Evolutionary conservation across 805 yeast species (phyloP).

Genomic region (Cyberlindnera veronae): DNA sequence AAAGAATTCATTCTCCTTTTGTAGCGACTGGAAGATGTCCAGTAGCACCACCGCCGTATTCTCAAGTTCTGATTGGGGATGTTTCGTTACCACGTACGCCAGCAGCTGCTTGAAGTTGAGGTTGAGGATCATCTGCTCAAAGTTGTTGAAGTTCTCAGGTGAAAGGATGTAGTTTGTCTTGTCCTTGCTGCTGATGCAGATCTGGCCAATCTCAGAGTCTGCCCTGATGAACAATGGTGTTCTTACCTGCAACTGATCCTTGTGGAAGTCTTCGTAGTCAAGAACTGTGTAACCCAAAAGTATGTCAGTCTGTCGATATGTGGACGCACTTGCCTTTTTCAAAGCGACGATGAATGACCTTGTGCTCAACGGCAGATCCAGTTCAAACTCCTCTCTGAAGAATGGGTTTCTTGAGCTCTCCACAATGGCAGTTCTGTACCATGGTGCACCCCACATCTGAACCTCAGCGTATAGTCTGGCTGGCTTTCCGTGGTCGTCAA

Average conservation of each 20-base stretch:
- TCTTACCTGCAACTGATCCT: slow-evolving; percentile 27
- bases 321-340: slow-evolving; percentile 29
- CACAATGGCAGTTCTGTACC: slow-evolving; percentile 75
- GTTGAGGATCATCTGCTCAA: slow-evolving; percentile 58
- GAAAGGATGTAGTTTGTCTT: slow-evolving; percentile 58
- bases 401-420: slow-evolving; percentile 53
- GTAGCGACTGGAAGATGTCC: slow-evolving; percentile 71
- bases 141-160: slow-evolving; percentile 51
- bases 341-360: slow-evolving; percentile 48
- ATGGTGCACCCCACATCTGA: slow-evolving; percentile 64
- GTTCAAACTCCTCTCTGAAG: slow-evolving; percentile 76
- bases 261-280: slow-evolving; percentile 18
- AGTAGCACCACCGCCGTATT: slow-evolving; percentile 55
- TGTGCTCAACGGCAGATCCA: slow-evolving; percentile 54
- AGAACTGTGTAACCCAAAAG: slow-evolving; percentile 27
- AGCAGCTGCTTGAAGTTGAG: slow-evolving; percentile 53
- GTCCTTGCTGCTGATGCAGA: slow-evolving; percentile 48
- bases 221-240: slow-evolving; percentile 40
- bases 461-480: slow-evolving; percentile 61
- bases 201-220: slow-evolving; percentile 49
- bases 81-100: slow-evolving; percentile 32
- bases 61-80: slow-evolving; percentile 43
- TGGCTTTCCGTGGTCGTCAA: slow-evolving; percentile 1
- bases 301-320: slow-evolving; percentile 31
- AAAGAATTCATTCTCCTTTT: slow-evolving; percentile 71